phyloP scores from a whole-genome alignment of 306 rosid species.

The Casuarina equisetifolia region DNA sequence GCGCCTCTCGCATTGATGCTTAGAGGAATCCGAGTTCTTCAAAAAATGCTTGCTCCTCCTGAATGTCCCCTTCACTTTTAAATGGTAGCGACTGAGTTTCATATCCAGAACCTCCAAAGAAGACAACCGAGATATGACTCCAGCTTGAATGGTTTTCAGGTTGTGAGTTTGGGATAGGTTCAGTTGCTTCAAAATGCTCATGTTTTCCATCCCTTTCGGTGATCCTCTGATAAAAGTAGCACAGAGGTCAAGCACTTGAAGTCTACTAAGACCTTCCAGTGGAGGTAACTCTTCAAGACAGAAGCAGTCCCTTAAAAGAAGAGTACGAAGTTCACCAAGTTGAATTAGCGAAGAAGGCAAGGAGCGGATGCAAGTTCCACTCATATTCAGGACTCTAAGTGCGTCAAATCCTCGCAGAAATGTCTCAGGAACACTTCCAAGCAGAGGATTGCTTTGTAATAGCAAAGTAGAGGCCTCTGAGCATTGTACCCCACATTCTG shows the following conservation, averaged over 20 bases:
- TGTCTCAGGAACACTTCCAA: conserved; percentile 1
- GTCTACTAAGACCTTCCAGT: neutral
- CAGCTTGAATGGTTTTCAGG: conserved; percentile 3
- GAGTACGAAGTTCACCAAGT: conserved; percentile 18
- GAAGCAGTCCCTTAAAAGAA: conserved; percentile 1
- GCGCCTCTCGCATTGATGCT: too few relatives aligned
- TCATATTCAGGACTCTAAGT: neutral
- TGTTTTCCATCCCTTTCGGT: conserved; percentile 9
- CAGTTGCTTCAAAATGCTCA: conserved; percentile 8
- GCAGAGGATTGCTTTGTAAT: conserved; percentile 7
- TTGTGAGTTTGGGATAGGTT: neutral
- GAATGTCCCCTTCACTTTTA: neutral
- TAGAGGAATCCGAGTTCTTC: too few relatives aligned
- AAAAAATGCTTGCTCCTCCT: conserved; percentile 1
- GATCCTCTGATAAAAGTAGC: conserved; percentile 2
- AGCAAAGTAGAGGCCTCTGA: conserved; percentile 1
- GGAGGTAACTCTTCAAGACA: conserved; percentile 3
- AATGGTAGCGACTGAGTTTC: conserved; percentile 6
- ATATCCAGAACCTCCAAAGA: conserved; percentile 18
- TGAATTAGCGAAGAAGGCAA: conserved; percentile 27
- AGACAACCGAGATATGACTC: conserved; percentile 16
- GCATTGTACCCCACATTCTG: neutral
- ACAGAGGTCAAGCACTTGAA: conserved; percentile 20
- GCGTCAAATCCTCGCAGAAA: conserved; percentile 7
- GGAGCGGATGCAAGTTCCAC: neutral